Conservation (phyloP, 176 grass and related monocot species). For the Neostapfia colusana region DNA sequence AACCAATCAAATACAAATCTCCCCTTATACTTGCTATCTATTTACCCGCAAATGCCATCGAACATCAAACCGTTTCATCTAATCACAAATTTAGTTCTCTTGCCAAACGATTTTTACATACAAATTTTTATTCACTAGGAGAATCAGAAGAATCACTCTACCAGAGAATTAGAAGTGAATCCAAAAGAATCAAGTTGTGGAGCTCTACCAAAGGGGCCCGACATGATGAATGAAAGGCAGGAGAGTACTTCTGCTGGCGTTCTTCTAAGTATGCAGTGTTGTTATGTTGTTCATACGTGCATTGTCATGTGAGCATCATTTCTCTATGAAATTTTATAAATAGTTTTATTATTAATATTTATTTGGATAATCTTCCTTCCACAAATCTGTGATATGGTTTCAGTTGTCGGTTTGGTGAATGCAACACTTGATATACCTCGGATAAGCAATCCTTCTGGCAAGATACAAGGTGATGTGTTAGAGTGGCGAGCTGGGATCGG, state of each 20-base stretch:
- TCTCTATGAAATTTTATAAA: background rate
- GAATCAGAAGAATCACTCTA: no score
- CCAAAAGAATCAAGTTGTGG: no score
- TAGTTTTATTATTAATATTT: background rate
- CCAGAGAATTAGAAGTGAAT: no score
- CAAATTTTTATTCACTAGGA: background rate
- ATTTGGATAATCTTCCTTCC: constrained; percentile 28
- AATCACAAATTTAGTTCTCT: no score
- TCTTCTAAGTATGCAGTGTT: background rate
- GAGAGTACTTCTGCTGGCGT: no score
- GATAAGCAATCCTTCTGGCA: constrained; percentile 97
- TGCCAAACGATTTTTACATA: constrained; percentile 23
- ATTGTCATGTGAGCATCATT: constrained; percentile 18
- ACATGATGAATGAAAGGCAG: no score
- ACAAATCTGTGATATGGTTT: constrained; percentile 94
- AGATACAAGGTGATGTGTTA: constrained; percentile 80
- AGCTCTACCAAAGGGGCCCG: no score
- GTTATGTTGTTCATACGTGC: background rate
- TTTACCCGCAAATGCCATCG: no score
- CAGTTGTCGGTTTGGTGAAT: constrained; percentile 89
- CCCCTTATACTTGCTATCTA: no score
- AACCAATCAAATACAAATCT: no score
- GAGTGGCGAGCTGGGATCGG: no score
- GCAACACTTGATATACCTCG: constrained; percentile 87
- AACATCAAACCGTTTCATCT: no score